Evolutionary conservation across 306 rosid species (phyloP).

Genomic region (Trifolium pratense): DNA sequence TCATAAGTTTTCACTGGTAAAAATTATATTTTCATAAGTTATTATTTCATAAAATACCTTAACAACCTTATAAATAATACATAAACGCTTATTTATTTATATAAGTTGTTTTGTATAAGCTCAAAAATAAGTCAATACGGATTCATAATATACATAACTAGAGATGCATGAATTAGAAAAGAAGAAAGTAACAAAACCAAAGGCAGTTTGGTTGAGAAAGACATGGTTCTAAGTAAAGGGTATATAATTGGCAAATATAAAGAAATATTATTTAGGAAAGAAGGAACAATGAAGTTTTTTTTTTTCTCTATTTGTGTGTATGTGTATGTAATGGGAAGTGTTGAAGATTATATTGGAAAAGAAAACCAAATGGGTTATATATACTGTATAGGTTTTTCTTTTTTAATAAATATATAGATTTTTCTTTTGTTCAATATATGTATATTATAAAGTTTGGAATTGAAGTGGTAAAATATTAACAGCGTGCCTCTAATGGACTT

Average conservation of each 20-base stretch:
- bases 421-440: no score
- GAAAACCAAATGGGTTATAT: neutral
- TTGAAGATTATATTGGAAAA: constrained; percentile 1
- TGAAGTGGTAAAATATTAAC: no score
- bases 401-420: no score
- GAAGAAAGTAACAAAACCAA: constrained; percentile 44
- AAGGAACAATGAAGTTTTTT: neutral
- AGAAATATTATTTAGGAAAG: neutral
- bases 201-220: constrained; percentile 40
- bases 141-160: constrained; percentile 26
- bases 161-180: constrained; percentile 40
- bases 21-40: no score
- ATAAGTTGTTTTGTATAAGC: no score
- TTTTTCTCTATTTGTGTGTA: neutral
- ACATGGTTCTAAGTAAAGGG: constrained; percentile 37
- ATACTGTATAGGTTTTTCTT: constrained; percentile 26
- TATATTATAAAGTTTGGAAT: no score
- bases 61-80: no score
- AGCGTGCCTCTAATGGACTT: no score
- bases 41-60: no score
- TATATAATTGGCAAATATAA: neutral
- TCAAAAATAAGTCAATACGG: no score
- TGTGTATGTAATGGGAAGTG: constrained; percentile 1
- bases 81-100: no score
- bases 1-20: no score